These are phyloP conservation scores for Cymbidium sinense DNA, from an alignment of 106 monocot species.

Conservation along the genomic window DNA sequence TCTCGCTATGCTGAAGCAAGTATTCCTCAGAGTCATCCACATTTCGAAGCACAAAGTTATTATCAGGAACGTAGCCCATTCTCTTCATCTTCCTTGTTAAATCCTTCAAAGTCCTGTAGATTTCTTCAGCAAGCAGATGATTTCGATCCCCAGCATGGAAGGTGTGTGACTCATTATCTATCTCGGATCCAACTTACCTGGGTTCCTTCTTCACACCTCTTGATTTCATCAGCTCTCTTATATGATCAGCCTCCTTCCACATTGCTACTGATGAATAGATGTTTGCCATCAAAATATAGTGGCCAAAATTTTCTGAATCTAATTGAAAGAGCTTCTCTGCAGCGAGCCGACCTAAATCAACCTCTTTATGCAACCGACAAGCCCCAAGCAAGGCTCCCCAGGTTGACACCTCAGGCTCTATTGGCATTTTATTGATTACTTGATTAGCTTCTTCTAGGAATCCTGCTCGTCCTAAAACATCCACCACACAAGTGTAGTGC, in stretches of 20 bases:
- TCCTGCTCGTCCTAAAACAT: conserved; percentile 36
- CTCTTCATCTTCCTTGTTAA: conserved; percentile 12
- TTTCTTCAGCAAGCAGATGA: conserved; percentile 25
- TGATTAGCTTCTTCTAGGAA: conserved; percentile 22
- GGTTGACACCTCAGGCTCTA: conserved; percentile 23
- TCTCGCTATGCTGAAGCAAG: conserved; percentile 11
- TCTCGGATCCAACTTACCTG: conserved; percentile 29
- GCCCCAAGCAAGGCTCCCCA: conserved; percentile 40
- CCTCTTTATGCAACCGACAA: conserved; percentile 27
- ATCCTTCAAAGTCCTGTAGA: conserved; percentile 11
- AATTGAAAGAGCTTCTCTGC: conserved; percentile 24
- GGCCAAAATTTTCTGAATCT: conserved; percentile 29
- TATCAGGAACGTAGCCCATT: conserved; percentile 15
- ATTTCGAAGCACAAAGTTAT: conserved; percentile 14
- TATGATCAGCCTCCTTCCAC: conserved; percentile 18
- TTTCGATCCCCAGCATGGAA: conserved; percentile 21
- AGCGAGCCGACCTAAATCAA: conserved; percentile 23
- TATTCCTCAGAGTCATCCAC: conserved; percentile 8
- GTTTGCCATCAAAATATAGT: conserved; percentile 39
- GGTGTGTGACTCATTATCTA: conserved; percentile 6
- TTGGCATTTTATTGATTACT: conserved; percentile 37
- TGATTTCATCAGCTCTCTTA: conserved; percentile 18
- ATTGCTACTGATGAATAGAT: conserved; percentile 21
- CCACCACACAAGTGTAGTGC: conserved; percentile 42
- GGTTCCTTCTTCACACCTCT: conserved; percentile 29